A percentile compares a stretch with the other conserved stretches of the same genome.
These are phyloP conservation scores for Puccinia coronata DNA, from an alignment of 1,284 basidiomycete species.

Conservation along the genomic window DNA sequence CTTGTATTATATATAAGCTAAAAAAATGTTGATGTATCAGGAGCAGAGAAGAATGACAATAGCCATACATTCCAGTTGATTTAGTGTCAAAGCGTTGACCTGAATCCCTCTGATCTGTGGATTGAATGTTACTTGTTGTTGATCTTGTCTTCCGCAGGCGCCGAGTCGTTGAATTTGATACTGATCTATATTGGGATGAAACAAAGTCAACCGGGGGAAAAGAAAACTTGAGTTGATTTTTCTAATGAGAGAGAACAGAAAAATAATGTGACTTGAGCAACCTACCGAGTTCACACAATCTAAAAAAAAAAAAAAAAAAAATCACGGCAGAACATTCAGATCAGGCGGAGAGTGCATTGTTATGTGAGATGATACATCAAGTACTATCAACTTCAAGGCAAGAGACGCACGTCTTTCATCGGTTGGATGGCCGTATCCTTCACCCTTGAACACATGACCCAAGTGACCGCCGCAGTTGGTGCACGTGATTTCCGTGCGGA, in stretches of 20 bases:
- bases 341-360: no score
- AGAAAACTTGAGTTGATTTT: no score
- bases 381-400: not conserved
- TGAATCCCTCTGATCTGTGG: not conserved
- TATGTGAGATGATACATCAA: not conserved
- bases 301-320: not conserved
- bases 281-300: conserved; percentile 25
- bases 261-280: no score
- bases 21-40: no score
- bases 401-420: conserved; percentile 36
- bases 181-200: conserved; percentile 3
- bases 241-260: no score
- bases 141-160: conserved; percentile 24
- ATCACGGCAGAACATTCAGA: no score
- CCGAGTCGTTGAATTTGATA: conserved; percentile 19
- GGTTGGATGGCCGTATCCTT: conserved; percentile 36
- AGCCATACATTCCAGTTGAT: no score
- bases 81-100: not conserved
- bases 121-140: not conserved
- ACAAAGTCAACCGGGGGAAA: not conserved
- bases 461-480: conserved; percentile 60
- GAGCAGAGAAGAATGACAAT: no score
- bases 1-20: no score
- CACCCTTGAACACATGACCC: conserved; percentile 60
- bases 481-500: conserved; percentile 60